Evolutionary conservation across 2,329 filamentous ascomycete genomes (phyloP), one percentile per base, ranked within the genome.

Genomic region (Pseudodiploospora longispora): DNA sequence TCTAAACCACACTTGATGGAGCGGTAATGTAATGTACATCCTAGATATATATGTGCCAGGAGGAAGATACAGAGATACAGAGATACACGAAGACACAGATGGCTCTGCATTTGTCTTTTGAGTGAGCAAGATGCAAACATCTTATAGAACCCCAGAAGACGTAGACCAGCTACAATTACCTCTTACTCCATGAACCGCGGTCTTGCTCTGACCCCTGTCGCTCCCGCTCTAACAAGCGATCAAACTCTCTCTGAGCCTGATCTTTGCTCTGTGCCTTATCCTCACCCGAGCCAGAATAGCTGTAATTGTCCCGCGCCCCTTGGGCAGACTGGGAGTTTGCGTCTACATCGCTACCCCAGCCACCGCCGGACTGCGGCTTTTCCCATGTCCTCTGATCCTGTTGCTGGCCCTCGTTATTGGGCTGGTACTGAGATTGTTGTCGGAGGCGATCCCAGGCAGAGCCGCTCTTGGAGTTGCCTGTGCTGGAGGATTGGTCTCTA

Each of bases 161-260:
- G 19, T 19, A 19, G 10, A 10, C 28, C 5, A 27, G 27, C 27
- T 32, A 36, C 27, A 27, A 39, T 39, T 52, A 58, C 32, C 42
- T 52, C 32, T 49, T 51, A 28, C 53, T 41, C 58, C 59, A 64
- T 4, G 56, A 47, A 4, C 43, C 48, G 32, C 41, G 47, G 28
- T 55, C 55, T 41, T 63, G 58, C 4, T 60, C 59, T 4, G 43
- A 46, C 27, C 59, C 60, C 10, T 48, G 55, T 27, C 67, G 59
- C 46, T 76, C 73, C 10, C 62, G 59, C 36, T 76, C 72, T 3
- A 76, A 44, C 46, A 75, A 59, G 19, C 60, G 60, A 47, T 76
- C 73, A 50, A 76, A 76, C 30, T 76, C 71, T 46, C 60, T 65
- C 46, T 76, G 73, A 5, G 73, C 71, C 49, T 71, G 64, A 6